These are phyloP conservation scores for Penicillium sp. DNA, from an alignment of 2,329 filamentous ascomycete genomes.

Conservation along the genomic window DNA sequence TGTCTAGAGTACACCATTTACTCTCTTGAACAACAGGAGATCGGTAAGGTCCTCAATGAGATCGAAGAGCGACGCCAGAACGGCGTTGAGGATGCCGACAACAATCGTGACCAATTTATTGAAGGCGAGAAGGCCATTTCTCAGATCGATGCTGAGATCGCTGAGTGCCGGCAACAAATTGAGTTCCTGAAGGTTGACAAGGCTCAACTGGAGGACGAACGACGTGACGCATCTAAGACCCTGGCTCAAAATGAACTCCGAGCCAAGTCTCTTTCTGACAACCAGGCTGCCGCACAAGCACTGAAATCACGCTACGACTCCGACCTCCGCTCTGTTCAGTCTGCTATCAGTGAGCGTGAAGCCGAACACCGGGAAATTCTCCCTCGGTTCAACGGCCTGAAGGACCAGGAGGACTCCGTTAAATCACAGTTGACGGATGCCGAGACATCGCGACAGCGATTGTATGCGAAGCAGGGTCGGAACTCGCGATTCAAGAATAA, in stretches of 20 bases:
- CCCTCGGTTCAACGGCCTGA: constrained; percentile 66
- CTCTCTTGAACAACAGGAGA: constrained; percentile 73
- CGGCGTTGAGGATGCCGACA: constrained; percentile 75
- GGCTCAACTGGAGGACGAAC: constrained; percentile 78
- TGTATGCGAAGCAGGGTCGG: constrained; percentile 86
- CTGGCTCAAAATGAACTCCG: constrained; percentile 81
- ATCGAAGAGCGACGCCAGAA: constrained; percentile 74
- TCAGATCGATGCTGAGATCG: constrained; percentile 68
- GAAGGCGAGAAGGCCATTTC: constrained; percentile 71
- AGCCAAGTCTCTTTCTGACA: constrained; percentile 71
- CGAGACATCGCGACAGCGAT: constrained; percentile 63
- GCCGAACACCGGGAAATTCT: constrained; percentile 63
- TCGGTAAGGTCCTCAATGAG: constrained; percentile 66
- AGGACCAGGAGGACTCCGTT: constrained; percentile 61
- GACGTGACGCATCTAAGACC: constrained; percentile 67
- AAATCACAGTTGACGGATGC: constrained; percentile 66
- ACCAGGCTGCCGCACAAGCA: constrained; percentile 67
- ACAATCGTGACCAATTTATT: constrained; percentile 65
- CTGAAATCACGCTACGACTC: constrained; percentile 61
- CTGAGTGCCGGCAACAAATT: constrained; percentile 69
- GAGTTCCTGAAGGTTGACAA: constrained; percentile 79
- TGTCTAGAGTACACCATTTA: constrained; percentile 94
- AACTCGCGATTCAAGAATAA: constrained; percentile 82
- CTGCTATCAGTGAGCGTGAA: constrained; percentile 68
- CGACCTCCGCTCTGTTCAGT: constrained; percentile 63